These are phyloP conservation scores for Mycena latifolia DNA, from an alignment of 768 basidiomycete genomes.

Conservation along the genomic window DNA sequence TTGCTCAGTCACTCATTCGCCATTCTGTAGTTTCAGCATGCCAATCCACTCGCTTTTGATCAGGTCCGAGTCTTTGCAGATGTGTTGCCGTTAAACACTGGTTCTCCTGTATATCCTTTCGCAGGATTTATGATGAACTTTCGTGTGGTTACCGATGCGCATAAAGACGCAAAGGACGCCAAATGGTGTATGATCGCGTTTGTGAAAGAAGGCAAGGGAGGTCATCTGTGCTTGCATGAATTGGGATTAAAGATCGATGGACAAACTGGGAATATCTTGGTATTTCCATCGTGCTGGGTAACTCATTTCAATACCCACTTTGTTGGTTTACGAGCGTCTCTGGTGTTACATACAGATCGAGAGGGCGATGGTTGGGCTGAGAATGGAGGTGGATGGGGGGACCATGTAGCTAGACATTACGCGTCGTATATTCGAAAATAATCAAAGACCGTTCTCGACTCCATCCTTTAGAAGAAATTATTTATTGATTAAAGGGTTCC, in stretches of 20 bases:
- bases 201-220: neutral
- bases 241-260: slow-evolving; percentile 1
- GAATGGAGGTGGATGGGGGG: slow-evolving; percentile 2
- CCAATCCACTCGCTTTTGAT: neutral
- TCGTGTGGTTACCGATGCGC: slow-evolving; percentile 2
- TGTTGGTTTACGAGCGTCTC: neutral
- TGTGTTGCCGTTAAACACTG: neutral
- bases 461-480: neutral
- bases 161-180: neutral
- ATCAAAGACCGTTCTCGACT: neutral
- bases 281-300: neutral
- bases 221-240: neutral
- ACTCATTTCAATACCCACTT: slow-evolving; percentile 14
- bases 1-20: no score
- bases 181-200: neutral
- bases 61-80: slow-evolving; percentile 8
- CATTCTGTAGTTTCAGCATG: neutral
- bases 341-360: slow-evolving; percentile 7
- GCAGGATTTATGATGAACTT: slow-evolving; percentile 11
- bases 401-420: neutral
- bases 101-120: slow-evolving; percentile 5
- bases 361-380: slow-evolving; percentile 1
- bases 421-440: neutral
- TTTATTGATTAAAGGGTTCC: slow-evolving; percentile 2
- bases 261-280: neutral